These are phyloP conservation scores for Pascua sp. DNA, from an alignment of 1,284 basidiomycete genomes.

Conservation along the genomic window DNA sequence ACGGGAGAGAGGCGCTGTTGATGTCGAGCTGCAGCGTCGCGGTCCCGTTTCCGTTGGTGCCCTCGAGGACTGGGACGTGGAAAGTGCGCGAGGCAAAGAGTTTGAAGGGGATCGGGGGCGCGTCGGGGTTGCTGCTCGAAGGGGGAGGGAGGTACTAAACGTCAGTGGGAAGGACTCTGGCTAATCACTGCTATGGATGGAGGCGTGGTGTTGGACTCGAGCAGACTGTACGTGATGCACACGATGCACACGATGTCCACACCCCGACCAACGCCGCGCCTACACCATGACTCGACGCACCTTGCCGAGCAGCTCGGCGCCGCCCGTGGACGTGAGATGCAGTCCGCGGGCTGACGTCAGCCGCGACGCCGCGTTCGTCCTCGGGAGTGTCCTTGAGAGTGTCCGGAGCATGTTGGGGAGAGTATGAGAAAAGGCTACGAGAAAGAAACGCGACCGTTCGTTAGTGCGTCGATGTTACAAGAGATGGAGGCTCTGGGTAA, in stretches of 20 bases:
- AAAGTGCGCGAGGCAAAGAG: slow-evolving; percentile 7
- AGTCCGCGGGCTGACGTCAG: not conserved
- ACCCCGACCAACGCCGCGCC: not conserved
- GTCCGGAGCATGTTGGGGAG: too few species aligned
- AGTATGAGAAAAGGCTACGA: too few species aligned
- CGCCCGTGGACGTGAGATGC: not conserved
- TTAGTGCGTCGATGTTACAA: too few species aligned
- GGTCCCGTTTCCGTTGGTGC: slow-evolving; percentile 4
- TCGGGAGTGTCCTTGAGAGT: too few species aligned
- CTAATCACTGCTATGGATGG: not conserved
- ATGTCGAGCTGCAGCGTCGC: slow-evolving; percentile 13
- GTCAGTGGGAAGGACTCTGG: not conserved
- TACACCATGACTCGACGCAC: not conserved
- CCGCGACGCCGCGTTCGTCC: not conserved
- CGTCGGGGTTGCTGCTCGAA: not conserved
- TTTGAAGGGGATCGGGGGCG: slow-evolving; percentile 6
- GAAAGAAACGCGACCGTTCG: too few species aligned
- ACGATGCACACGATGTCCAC: too few species aligned
- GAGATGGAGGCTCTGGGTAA: too few species aligned
- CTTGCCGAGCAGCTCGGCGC: slow-evolving; percentile 1
- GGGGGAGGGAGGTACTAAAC: slow-evolving; percentile 5
- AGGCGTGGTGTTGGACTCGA: not conserved
- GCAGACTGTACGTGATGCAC: not conserved
- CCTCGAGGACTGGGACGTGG: slow-evolving; percentile 17
- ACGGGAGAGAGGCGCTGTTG: slow-evolving; percentile 4